These are phyloP conservation scores for Metschnikowia lochheadii DNA, from an alignment of 805 yeast genomes.

Conservation along the genomic window DNA sequence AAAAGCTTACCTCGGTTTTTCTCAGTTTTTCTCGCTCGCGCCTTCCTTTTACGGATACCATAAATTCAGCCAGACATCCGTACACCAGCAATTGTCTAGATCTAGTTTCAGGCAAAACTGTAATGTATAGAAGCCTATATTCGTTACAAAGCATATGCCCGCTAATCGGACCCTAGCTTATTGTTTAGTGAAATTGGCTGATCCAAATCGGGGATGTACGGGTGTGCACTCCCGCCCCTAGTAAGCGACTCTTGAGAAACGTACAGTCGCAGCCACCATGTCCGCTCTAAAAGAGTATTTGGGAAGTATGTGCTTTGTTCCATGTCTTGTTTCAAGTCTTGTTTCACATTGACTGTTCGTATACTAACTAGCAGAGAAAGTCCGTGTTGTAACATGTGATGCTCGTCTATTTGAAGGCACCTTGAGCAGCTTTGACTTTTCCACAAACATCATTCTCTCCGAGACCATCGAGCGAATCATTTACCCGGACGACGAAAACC, in stretches of 20 bases:
- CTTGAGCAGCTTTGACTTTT: constrained; percentile 58
- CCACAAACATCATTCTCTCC: constrained; percentile 55
- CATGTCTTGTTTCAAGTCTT: too few relatives aligned
- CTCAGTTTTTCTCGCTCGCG: constrained; percentile 1
- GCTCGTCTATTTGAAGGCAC: constrained; percentile 48
- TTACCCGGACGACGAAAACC: constrained; percentile 36
- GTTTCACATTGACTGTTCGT: background rate
- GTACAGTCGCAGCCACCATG: constrained; percentile 15
- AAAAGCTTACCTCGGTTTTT: background rate
- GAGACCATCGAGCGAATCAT: constrained; percentile 50
- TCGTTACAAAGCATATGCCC: background rate
- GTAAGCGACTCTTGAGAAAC: background rate
- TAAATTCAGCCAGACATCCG: background rate
- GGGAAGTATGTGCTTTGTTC: constrained; percentile 27
- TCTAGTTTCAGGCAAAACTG: too few relatives aligned
- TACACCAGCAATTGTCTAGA: background rate
- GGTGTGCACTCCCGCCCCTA: background rate
- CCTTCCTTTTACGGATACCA: background rate
- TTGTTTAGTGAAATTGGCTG: too few relatives aligned
- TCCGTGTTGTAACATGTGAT: constrained; percentile 54
- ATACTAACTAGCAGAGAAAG: constrained; percentile 35
- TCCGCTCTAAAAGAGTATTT: constrained; percentile 31
- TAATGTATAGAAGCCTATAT: background rate
- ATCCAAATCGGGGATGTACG: background rate
- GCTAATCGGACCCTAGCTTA: too few relatives aligned